Conservation (phyloP, 441 rosid species). For the Francoa sonchifolia region DNA sequence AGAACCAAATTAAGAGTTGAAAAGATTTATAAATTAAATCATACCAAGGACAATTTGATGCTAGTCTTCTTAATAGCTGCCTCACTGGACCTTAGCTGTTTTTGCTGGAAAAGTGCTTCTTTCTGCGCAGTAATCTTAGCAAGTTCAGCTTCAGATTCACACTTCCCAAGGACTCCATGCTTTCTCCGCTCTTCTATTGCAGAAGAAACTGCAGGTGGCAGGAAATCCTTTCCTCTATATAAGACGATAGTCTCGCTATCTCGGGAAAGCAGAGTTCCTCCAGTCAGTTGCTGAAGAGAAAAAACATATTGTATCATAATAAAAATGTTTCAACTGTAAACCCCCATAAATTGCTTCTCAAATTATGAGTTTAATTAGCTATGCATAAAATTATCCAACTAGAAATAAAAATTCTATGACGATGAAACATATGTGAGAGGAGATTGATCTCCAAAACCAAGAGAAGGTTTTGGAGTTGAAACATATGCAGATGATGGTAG, state of each 20-base stretch:
- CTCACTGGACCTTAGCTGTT: conserved; percentile 32
- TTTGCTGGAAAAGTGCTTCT: conserved; percentile 21
- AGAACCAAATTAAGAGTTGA: conserved; percentile 9
- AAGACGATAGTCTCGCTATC: conserved; percentile 74
- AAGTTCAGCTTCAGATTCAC: conserved; percentile 17
- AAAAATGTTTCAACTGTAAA: not conserved
- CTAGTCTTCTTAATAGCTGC: conserved; percentile 43
- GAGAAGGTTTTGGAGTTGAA: no score
- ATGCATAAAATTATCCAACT: no score
- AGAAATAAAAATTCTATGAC: no score
- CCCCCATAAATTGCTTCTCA: not conserved
- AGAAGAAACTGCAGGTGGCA: conserved; percentile 77
- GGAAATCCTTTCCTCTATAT: conserved; percentile 97
- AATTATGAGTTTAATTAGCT: no score
- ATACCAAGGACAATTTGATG: conserved; percentile 67
- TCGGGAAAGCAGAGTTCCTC: conserved; percentile 75
- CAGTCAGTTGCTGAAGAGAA: conserved; percentile 82
- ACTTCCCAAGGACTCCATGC: conserved; percentile 21
- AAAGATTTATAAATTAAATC: conserved; percentile 14
- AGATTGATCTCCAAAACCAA: no score
- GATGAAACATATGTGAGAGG: no score
- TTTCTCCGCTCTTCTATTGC: conserved; percentile 72
- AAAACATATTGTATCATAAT: conserved; percentile 10
- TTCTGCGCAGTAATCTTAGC: conserved; percentile 12
- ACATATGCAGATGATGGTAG: no score